Evolutionary conservation across 495 filamentous ascomycete genomes (phyloP), one percentile per base, ranked within the genome.

Genomic region (Talaromyces thailandensis): DNA sequence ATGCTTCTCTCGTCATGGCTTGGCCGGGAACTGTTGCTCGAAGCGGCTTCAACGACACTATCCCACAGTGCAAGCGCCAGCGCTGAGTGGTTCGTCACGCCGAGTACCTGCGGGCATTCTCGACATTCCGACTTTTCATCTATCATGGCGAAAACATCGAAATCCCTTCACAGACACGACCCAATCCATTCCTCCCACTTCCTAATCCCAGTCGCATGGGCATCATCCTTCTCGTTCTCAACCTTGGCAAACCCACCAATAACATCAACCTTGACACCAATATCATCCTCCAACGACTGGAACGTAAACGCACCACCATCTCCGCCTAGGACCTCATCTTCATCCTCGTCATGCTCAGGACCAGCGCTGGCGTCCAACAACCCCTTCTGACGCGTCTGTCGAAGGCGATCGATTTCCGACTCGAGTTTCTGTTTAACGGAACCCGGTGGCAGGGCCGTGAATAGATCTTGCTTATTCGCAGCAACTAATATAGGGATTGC

Each of bases 401-500:
- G 81, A 64, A 97, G 86, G 60, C 88, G 81, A 16, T 87, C 85
- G 64, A 98, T 86, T 73, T 97, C 95, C 24, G 79, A 78, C 71
- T 98, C 93, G 9, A 98, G 75, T 55, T 81, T 82, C 61, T 79
- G 82, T 69, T 84, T 86, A 25, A 97, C 91, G 32, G 96, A 80
- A 2, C 82, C 79, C 1, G 90, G 85, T 0, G 94, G 94, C 53
- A 96, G 75, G 11, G 94, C 93, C 0, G 94, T 98, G 71, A 98
- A 98, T 12, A 98, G 76, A 72, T 98, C 94, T 57, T 92, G 80
- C 79, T 98, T 98, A 71, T 98, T 98, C 40, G 92, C 93, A 4
- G 90, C 93, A 43, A 98, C 75, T 21, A 98, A 75, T 2, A 98
- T 83, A 0, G 88, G 84, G 29, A 95, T 80, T 21, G 84, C 81